phyloP scores from a whole-genome alignment of 768 basidiomycete genomes.

The Xerocomellus chrysenteron region DNA sequence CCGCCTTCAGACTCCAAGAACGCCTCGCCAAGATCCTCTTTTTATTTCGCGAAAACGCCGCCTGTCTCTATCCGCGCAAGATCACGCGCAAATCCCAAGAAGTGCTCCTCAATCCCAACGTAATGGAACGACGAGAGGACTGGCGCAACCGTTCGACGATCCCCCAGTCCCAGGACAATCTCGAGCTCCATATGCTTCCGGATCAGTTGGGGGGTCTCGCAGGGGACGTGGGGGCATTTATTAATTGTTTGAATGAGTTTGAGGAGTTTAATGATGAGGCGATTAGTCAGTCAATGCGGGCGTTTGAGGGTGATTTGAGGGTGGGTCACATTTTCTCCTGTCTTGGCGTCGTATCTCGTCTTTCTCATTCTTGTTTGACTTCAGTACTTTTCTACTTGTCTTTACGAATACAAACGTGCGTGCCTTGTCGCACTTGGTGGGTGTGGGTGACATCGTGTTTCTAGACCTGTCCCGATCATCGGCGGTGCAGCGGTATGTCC shows the following conservation, averaged over 20 bases:
- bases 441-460: neutral
- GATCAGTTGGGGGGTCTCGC: conserved; percentile 45
- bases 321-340: conserved; percentile 19
- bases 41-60: conserved; percentile 54
- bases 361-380: neutral
- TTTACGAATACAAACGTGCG: conserved; percentile 45
- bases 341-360: neutral
- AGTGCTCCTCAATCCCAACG: conserved; percentile 30
- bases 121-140: conserved; percentile 30
- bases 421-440: neutral
- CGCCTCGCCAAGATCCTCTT: conserved; percentile 48
- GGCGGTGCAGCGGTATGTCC: conserved; percentile 52
- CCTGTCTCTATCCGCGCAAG: conserved; percentile 49
- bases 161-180: conserved; percentile 34
- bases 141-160: conserved; percentile 37
- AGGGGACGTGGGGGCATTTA: conserved; percentile 45
- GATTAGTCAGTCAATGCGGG: conserved; percentile 45
- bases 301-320: conserved; percentile 49
- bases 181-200: conserved; percentile 49
- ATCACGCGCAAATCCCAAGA: conserved; percentile 39
- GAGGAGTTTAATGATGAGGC: conserved; percentile 54
- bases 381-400: conserved; percentile 51
- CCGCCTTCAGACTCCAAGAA: conserved; percentile 48
- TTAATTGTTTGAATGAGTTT: conserved; percentile 51
- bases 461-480: conserved; percentile 50